Evolutionary conservation across 148 eudicot species (phyloP).

Genomic region (Rhododendron vialii): DNA sequence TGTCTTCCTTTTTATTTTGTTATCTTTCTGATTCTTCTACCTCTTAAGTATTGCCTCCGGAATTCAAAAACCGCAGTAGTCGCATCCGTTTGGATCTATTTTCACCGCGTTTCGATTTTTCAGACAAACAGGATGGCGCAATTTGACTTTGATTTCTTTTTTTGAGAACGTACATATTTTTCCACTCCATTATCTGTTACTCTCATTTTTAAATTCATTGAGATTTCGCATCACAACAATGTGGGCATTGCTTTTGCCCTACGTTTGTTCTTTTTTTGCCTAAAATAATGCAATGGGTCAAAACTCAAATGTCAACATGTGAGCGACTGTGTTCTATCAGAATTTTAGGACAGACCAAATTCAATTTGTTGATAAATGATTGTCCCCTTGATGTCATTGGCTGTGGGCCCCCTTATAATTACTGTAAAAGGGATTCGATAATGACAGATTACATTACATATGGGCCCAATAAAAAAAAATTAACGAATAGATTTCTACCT

Average conservation of each 20-base stretch:
- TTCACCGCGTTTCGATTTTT: too few relatives aligned
- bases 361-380: neutral
- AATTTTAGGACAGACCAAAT: neutral
- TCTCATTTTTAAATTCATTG: too few relatives aligned
- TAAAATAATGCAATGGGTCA: neutral
- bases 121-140: neutral
- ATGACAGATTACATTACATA: neutral
- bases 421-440: neutral
- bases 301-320: neutral
- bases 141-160: too few relatives aligned
- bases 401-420: neutral
- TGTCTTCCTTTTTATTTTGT: too few relatives aligned
- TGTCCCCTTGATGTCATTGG: neutral
- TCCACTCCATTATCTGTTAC: too few relatives aligned
- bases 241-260: neutral
- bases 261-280: neutral
- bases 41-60: neutral
- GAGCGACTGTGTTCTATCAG: neutral
- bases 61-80: neutral
- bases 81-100: neutral
- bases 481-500: neutral
- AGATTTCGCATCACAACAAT: neutral
- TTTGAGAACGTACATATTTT: too few relatives aligned
- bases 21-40: too few relatives aligned
- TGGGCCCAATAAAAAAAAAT: neutral